Conservation (phyloP, 2,329 filamentous ascomycete genomes). For the Colletotrichum chrysophilum region DNA sequence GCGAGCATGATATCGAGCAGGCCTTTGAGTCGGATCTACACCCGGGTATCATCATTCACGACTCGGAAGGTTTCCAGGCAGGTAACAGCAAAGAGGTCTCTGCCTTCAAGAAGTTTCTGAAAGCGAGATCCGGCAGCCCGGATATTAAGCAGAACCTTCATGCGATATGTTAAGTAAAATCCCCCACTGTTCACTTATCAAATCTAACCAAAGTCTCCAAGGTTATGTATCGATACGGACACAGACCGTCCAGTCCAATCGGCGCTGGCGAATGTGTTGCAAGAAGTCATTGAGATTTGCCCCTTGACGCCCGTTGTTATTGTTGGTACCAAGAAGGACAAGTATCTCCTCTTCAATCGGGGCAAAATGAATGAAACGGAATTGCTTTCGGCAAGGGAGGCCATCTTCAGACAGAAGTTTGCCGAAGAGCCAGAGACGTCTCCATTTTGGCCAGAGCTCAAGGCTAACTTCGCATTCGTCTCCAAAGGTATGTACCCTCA, state of each 20-base stretch:
- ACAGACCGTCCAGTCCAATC: constrained; percentile 28
- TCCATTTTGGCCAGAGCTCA: background rate
- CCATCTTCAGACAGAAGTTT: background rate
- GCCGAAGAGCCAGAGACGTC: background rate
- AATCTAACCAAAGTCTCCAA: background rate
- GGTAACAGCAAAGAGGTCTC: constrained; percentile 27
- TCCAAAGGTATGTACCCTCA: background rate
- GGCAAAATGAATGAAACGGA: background rate
- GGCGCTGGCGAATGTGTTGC: constrained; percentile 28
- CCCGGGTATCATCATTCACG: constrained; percentile 31
- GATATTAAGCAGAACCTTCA: constrained; percentile 24
- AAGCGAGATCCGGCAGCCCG: constrained; percentile 22
- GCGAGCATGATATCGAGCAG: constrained; percentile 30
- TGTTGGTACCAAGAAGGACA: constrained; percentile 31
- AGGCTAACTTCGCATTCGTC: background rate
- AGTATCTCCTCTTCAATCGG: constrained; percentile 19
- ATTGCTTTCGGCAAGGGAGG: background rate
- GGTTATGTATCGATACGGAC: constrained; percentile 29
- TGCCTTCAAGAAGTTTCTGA: constrained; percentile 28
- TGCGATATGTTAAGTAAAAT: constrained; percentile 26
- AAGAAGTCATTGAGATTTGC: constrained; percentile 24
- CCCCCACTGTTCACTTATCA: too few species aligned
- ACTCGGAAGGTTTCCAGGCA: constrained; percentile 31
- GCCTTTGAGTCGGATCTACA: constrained; percentile 30
- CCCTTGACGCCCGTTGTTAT: constrained; percentile 27